Evolutionary conservation across 2,329 filamentous ascomycete genomes (phyloP).

Genomic region (Diplodia corticola): DNA sequence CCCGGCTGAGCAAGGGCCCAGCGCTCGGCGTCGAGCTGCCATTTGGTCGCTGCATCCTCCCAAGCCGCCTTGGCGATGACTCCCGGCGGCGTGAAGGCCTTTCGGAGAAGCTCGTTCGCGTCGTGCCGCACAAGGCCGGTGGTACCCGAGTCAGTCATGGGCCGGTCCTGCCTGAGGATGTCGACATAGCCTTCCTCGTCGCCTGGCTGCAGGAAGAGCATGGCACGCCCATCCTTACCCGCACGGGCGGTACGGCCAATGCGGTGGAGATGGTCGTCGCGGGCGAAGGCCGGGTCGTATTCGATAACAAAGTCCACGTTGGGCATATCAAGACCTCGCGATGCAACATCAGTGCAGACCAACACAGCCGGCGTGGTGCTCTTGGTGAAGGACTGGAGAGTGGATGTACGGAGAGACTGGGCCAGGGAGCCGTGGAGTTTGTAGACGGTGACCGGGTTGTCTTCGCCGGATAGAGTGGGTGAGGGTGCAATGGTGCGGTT

Average conservation of each 20-base stretch:
- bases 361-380: conserved; percentile 76
- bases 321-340: conserved; percentile 90
- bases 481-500: conserved; percentile 66
- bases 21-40: conserved; percentile 65
- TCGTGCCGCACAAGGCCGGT: conserved; percentile 57
- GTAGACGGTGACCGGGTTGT: conserved; percentile 77
- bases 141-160: conserved; percentile 30
- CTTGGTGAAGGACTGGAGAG: conserved; percentile 75
- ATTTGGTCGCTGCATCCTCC: conserved; percentile 67
- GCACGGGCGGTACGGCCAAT: conserved; percentile 94
- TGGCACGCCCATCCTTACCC: conserved; percentile 80
- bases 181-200: conserved; percentile 88
- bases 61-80: conserved; percentile 46
- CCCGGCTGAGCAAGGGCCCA: conserved; percentile 65
- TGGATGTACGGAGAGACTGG: conserved; percentile 83
- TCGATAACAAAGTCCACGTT: conserved; percentile 94
- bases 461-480: conserved; percentile 64
- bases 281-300: conserved; percentile 92
- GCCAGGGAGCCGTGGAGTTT: conserved; percentile 89
- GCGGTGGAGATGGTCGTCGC: conserved; percentile 90
- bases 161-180: conserved; percentile 56
- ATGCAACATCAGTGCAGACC: conserved; percentile 92
- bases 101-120: conserved; percentile 66
- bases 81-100: conserved; percentile 54
- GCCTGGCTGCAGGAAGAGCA: conserved; percentile 87